These are phyloP conservation scores for Globisporangium nunn DNA, from an alignment of 352 stramenopile genomes.

Conservation along the genomic window DNA sequence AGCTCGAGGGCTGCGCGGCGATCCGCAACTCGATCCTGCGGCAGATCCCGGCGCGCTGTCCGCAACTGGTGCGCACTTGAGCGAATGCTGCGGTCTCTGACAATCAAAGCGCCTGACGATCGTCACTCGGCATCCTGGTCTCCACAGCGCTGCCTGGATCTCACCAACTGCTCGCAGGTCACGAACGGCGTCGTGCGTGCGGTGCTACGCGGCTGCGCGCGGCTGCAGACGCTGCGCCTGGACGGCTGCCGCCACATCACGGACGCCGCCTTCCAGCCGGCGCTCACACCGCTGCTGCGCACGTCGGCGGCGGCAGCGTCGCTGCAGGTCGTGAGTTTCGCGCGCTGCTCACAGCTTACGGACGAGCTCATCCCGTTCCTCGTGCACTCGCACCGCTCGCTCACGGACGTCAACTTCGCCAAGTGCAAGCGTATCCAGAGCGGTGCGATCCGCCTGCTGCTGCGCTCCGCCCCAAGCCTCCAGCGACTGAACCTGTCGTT, in stretches of 20 bases:
- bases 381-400: slow-evolving; percentile 65
- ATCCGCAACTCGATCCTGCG: slow-evolving; percentile 86
- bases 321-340: slow-evolving; percentile 71
- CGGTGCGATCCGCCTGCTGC: slow-evolving; percentile 60
- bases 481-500: slow-evolving; percentile 78
- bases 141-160: slow-evolving; percentile 64
- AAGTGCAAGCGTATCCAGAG: slow-evolving; percentile 80
- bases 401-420: slow-evolving; percentile 76
- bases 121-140: neutral
- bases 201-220: slow-evolving; percentile 69
- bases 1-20: slow-evolving; percentile 56
- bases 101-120: neutral
- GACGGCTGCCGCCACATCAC: slow-evolving; percentile 85
- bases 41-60: slow-evolving; percentile 80
- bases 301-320: slow-evolving; percentile 75
- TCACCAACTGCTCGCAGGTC: slow-evolving; percentile 83
- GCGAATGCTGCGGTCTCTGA: too few species aligned
- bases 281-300: slow-evolving; percentile 63
- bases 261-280: slow-evolving; percentile 79
- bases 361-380: slow-evolving; percentile 71
- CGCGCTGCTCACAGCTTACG: slow-evolving; percentile 78
- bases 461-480: slow-evolving; percentile 50
- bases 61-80: slow-evolving; percentile 46
- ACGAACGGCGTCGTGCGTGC: slow-evolving; percentile 80
- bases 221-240: slow-evolving; percentile 71